Percentiles rank a stretch among this genome's conserved stretches.
phyloP scores from a whole-genome alignment of 2,329 filamentous ascomycete genomes.

The Onygenales sp. region DNA sequence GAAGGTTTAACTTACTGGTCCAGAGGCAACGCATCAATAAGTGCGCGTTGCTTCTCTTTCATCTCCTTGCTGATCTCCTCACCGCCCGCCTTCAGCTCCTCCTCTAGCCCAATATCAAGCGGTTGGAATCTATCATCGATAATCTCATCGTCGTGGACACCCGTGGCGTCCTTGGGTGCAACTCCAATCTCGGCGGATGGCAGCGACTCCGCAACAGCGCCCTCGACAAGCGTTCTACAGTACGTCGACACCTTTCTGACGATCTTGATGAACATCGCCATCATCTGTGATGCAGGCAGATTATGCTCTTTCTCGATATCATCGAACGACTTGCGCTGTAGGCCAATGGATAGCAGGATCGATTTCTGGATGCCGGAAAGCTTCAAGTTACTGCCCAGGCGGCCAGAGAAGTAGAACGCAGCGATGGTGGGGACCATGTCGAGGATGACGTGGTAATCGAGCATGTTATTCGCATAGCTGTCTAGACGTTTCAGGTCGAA shows the following conservation, averaged over 20 bases:
- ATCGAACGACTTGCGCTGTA: constrained; percentile 84
- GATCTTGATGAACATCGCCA: constrained; percentile 97
- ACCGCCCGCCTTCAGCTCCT: constrained; percentile 76
- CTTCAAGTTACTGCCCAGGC: constrained; percentile 56
- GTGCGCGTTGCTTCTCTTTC: constrained; percentile 69
- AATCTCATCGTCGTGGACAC: constrained; percentile 60
- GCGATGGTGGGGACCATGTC: constrained; percentile 82
- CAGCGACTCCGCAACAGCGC: constrained; percentile 59
- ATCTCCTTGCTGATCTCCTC: constrained; percentile 64
- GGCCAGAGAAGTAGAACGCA: constrained; percentile 73
- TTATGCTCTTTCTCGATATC: constrained; percentile 68
- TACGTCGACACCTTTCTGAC: constrained; percentile 75
- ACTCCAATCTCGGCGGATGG: constrained; percentile 43
- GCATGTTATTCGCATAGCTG: constrained; percentile 90
- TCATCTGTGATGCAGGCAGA: constrained; percentile 64
- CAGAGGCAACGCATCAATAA: constrained; percentile 84
- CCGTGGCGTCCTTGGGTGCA: constrained; percentile 36
- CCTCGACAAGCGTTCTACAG: constrained; percentile 66
- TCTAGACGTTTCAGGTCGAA: constrained; percentile 94
- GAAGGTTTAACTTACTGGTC: constrained; percentile 56
- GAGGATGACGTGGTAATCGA: constrained; percentile 95
- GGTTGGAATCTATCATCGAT: constrained; percentile 59
- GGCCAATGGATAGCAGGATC: constrained; percentile 78
- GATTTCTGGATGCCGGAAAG: constrained; percentile 76
- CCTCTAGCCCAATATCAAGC: constrained; percentile 60